A percentile compares a stretch with the other conserved stretches of the same genome.
These are phyloP conservation scores for Asterella californica DNA, from an alignment of 225 moss, liverwort and hornwort genomes.

Conservation along the genomic window DNA sequence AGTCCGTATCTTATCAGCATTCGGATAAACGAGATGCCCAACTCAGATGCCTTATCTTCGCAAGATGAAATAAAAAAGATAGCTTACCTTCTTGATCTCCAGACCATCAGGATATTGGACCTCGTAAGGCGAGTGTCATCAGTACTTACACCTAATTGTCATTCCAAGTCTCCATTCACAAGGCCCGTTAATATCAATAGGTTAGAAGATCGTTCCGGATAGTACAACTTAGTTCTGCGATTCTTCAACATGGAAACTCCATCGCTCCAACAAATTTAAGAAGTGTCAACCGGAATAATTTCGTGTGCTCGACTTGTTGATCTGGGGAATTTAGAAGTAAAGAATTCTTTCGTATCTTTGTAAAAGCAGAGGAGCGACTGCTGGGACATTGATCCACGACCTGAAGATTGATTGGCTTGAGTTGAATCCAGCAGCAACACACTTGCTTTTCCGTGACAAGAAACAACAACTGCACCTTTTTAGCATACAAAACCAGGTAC, in stretches of 20 bases:
- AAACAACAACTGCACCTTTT: constrained; percentile 87
- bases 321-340: not conserved
- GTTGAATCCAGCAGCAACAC: constrained; percentile 72
- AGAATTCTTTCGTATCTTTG: not conserved
- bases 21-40: constrained; percentile 60
- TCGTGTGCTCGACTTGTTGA: not conserved
- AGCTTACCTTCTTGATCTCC: constrained; percentile 87
- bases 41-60: constrained; percentile 17
- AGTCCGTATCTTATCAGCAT: constrained; percentile 85
- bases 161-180: not conserved
- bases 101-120: constrained; percentile 76
- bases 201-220: too few species aligned
- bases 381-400: constrained; percentile 68
- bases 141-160: not conserved
- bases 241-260: too few species aligned
- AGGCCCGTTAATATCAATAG: too few species aligned
- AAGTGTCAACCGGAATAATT: not conserved
- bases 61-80: constrained; percentile 74
- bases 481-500: constrained; percentile 67
- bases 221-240: too few species aligned
- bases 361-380: constrained; percentile 67
- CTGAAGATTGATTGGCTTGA: constrained; percentile 91
- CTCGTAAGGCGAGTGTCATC: constrained; percentile 68
- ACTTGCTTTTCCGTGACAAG: constrained; percentile 82
- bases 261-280: too few species aligned